Evolutionary conservation across 257 asterid genomes (phyloP).

Genomic region (Cordia subcordata): DNA sequence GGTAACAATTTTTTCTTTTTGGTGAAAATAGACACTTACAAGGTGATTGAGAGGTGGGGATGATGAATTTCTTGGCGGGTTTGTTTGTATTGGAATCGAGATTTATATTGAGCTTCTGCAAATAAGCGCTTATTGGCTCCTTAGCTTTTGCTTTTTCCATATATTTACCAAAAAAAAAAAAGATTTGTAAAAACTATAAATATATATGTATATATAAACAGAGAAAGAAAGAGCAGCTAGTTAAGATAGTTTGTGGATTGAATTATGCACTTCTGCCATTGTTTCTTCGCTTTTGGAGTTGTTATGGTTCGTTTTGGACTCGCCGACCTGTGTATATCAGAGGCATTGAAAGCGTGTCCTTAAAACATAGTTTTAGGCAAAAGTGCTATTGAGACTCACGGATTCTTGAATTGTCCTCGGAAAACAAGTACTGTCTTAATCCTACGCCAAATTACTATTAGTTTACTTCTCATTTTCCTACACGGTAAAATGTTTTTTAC

Average conservation of each 20-base stretch:
- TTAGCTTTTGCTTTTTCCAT: slow-evolving; percentile 53
- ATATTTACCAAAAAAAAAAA: not conserved
- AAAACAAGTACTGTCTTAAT: too few relatives aligned
- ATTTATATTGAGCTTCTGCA: slow-evolving; percentile 40
- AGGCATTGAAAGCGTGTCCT: not conserved
- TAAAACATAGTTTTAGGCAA: too few relatives aligned
- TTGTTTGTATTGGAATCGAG: slow-evolving; percentile 18
- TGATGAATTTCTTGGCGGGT: slow-evolving; percentile 12
- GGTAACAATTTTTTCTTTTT: too few relatives aligned
- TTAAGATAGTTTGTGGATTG: not conserved
- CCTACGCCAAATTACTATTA: too few relatives aligned
- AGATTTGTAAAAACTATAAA: not conserved
- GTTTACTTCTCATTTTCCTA: too few relatives aligned
- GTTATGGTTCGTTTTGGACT: not conserved
- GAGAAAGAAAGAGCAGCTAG: not conserved
- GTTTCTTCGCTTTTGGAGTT: not conserved
- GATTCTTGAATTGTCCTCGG: not conserved
- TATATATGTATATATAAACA: too few relatives aligned
- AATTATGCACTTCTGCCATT: not conserved
- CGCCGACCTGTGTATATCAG: not conserved
- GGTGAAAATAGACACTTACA: slow-evolving; percentile 23
- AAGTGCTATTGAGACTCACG: not conserved
- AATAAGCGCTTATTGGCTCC: slow-evolving; percentile 23
- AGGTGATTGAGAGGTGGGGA: slow-evolving; percentile 26
- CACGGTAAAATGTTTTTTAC: too few relatives aligned